phyloP scores from a whole-genome alignment of 1,139 yeast genomes.

The Wickerhamomyces sp. region DNA sequence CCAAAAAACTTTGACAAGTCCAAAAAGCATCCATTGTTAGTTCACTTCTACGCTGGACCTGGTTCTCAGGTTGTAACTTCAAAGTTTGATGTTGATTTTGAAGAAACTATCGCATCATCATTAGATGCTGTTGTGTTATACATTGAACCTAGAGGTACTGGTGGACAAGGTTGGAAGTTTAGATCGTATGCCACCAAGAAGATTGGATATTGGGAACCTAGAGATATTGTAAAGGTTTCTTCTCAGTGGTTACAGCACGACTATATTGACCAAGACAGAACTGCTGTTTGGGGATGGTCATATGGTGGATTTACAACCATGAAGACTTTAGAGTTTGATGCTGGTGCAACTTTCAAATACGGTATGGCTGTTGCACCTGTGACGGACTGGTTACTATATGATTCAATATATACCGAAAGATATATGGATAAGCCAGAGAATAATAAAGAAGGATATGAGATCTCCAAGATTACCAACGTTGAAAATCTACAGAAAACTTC shows the following conservation, averaged over 20 bases:
- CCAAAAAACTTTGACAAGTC: slow-evolving; percentile 60
- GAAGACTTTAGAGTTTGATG: slow-evolving; percentile 69
- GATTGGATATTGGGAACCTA: slow-evolving; percentile 85
- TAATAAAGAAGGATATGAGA: slow-evolving; percentile 49
- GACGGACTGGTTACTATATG: slow-evolving; percentile 76
- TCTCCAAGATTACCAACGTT: slow-evolving; percentile 43
- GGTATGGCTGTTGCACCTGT: slow-evolving; percentile 93
- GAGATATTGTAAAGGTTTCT: slow-evolving; percentile 69
- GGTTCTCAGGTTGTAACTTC: slow-evolving; percentile 73
- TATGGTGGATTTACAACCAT: slow-evolving; percentile 81
- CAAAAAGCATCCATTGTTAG: slow-evolving; percentile 71
- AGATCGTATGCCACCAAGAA: slow-evolving; percentile 61
- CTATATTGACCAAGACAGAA: slow-evolving; percentile 53
- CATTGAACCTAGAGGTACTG: slow-evolving; percentile 95
- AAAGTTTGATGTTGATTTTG: slow-evolving; percentile 54
- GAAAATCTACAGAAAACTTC: slow-evolving; percentile 42
- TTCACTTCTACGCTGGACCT: slow-evolving; percentile 91
- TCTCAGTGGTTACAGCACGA: slow-evolving; percentile 52
- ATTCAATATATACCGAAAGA: slow-evolving; percentile 84
- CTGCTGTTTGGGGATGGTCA: slow-evolving; percentile 98
- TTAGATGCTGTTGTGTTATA: slow-evolving; percentile 71
- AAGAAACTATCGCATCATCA: slow-evolving; percentile 62
- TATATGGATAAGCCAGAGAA: slow-evolving; percentile 69
- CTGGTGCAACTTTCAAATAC: slow-evolving; percentile 60
- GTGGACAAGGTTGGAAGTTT: slow-evolving; percentile 78